Evolutionary conservation across 2,329 filamentous ascomycete genomes (phyloP), one percentile per base, ranked within the genome.

Genomic region (Nemania sp.): DNA sequence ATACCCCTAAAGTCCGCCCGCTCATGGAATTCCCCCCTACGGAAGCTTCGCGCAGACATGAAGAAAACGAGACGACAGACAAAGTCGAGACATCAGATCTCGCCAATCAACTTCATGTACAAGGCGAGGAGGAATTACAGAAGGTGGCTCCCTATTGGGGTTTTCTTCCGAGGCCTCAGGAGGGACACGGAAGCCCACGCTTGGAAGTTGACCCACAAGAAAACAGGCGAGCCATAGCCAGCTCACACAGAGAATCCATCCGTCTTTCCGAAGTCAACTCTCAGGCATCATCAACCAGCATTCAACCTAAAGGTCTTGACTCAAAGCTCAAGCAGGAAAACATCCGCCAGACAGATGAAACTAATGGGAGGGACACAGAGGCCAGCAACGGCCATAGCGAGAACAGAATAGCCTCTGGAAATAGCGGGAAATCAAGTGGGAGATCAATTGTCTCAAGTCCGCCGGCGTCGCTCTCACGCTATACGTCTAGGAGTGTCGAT

Each of bases 151-250:
- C n/a, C n/a, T n/a, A n/a, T n/a, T n/a, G n/a, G n/a, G n/a, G n/a
- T n/a, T 68, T 69, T 50, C 59, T 71, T 2, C 69, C 70, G 25
- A 47, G 35, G 34, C 57, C 67, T 9, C 47, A 48, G 37, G 62
- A 65, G 7, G 66, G 55, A 39, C 47, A 49, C 20, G 35, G 53
- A 53, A 39, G 58, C 55, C 25, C 52, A 34, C 17, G 18, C 42
- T 25, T 11, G 9, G 32, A 17, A 12, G 4, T 18, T 15, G 13
- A 13, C 32, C 18, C 46, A 64, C 42, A 48, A 34, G 12, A 54
- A 25, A 15, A 46, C 42, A 15, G 29, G 35, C n/a, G 32, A 34
- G n/a, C 48, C 18, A 57, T 15, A 20, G 17, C 45, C 29, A 11
- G 21, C 15, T 54, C 60, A 6, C 46, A 20, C 25, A 34, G 45